Conservation (phyloP, 768 basidiomycete species). For the Albatrellus ellisii region DNA sequence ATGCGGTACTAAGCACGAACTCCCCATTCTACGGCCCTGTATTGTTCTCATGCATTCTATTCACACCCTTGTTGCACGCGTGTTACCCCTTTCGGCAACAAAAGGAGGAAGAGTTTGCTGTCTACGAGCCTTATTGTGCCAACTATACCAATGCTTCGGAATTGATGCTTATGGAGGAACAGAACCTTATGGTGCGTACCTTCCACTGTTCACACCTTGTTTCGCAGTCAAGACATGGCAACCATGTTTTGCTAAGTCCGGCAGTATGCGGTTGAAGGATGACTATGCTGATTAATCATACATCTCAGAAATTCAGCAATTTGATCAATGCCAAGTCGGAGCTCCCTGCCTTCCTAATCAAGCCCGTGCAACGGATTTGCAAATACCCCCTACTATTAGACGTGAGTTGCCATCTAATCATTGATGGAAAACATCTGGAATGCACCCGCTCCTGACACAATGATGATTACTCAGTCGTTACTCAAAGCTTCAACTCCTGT, state of each 20-base stretch:
- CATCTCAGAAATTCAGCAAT: slow-evolving; percentile 55
- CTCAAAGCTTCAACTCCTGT: slow-evolving; percentile 53
- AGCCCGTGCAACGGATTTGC: slow-evolving; percentile 96
- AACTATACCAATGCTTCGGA: slow-evolving; percentile 86
- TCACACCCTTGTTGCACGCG: slow-evolving; percentile 5
- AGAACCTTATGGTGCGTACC: slow-evolving; percentile 65
- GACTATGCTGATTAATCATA: slow-evolving; percentile 11
- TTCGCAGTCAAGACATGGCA: not conserved
- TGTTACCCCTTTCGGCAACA: slow-evolving; percentile 24
- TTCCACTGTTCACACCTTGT: no score
- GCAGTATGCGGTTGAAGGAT: not conserved
- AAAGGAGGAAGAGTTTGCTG: slow-evolving; percentile 92
- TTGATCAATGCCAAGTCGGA: slow-evolving; percentile 87
- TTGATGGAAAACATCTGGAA: slow-evolving; percentile 5
- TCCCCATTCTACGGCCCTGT: slow-evolving; percentile 22
- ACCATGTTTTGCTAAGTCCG: not conserved
- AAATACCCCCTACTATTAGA: slow-evolving; percentile 94
- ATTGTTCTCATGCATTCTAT: slow-evolving; percentile 17
- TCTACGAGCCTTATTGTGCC: slow-evolving; percentile 96
- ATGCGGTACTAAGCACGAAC: slow-evolving; percentile 24
- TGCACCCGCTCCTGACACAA: slow-evolving; percentile 2
- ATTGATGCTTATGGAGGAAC: slow-evolving; percentile 75
- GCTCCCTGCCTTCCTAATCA: slow-evolving; percentile 92
- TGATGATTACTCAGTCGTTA: slow-evolving; percentile 43
- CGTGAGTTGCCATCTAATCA: slow-evolving; percentile 32